Evolutionary conservation across 768 basidiomycete species (phyloP), one percentile per base, ranked within the genome.

Genomic region (Lactifluus hygrophoroides): DNA sequence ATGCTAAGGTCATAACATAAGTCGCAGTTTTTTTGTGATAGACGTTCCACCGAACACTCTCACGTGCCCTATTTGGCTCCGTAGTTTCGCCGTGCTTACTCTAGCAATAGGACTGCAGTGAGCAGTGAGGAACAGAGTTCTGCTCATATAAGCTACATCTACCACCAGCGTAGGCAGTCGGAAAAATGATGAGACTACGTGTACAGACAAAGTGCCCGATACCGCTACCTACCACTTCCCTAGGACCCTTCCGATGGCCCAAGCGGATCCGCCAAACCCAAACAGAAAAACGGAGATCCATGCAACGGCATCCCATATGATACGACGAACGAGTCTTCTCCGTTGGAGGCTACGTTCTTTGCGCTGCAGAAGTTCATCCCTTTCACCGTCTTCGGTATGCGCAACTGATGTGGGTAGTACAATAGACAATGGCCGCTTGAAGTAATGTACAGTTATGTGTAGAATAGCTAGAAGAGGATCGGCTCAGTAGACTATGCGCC

Each of bases 281-380:
- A 82, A 72, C 0, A 84, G 84, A 19, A 86, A 66, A 17, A 90
- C 75, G 11, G 88, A 71, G n/a, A 83, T 61, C 83, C 90, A 93
- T 23, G 88, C 84, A 16, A 85, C 83, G n/a, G 89, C 66, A 69
- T 94, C 90, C 88, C 91, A 94, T 16, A 85, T 69, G 38, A 95
- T 72, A 30, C 94, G 77, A 64, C 81, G 81, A 38, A 82, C 81
- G 44, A 85, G 77, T 64, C 92, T 80, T 46, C 79, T 77, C 54
- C 80, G 80, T 71, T 96, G 94, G 58, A 97, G 73, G 42, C 84
- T 83, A 46, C 82, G 76, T 71, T 97, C 94, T 73, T 97, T 97
- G 60, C 88, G 78, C 65, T 88, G 83, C 32, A 97, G 73, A 21
- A 97, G 80, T 56, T 88, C 84, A 66, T 90, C 87, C 19, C 75